Conservation (phyloP, 495 filamentous ascomycete species). For the Mycothermus thermophilus region DNA sequence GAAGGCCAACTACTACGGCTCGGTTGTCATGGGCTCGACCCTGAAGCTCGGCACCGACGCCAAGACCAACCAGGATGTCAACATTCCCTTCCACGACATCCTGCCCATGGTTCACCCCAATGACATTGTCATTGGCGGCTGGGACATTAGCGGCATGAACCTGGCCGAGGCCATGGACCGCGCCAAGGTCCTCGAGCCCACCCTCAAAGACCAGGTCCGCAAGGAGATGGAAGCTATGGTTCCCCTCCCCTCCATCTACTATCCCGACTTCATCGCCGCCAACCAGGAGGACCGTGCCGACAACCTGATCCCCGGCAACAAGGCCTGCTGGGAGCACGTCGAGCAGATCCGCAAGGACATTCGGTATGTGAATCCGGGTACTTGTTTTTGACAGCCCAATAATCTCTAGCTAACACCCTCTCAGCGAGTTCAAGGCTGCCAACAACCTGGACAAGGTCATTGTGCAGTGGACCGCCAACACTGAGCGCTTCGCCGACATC, state of each 20-base stretch:
- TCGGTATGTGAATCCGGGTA: slow-evolving; percentile 41
- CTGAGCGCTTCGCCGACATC: slow-evolving; percentile 87
- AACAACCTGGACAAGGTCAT: slow-evolving; percentile 90
- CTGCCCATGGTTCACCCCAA: slow-evolving; percentile 97
- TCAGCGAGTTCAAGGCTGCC: slow-evolving; percentile 74
- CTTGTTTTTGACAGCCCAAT: background rate
- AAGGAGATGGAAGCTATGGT: slow-evolving; percentile 87
- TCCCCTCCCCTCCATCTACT: slow-evolving; percentile 91
- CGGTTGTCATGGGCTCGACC: slow-evolving; percentile 89
- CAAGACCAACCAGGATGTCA: slow-evolving; percentile 77
- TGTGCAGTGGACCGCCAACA: slow-evolving; percentile 98
- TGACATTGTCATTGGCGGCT: slow-evolving; percentile 87
- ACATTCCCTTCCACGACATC: slow-evolving; percentile 88
- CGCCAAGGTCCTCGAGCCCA: slow-evolving; percentile 84
- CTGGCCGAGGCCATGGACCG: slow-evolving; percentile 90
- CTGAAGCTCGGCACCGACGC: slow-evolving; percentile 87
- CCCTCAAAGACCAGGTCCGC: slow-evolving; percentile 72
- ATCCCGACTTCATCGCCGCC: slow-evolving; percentile 97
- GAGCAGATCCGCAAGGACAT: slow-evolving; percentile 93
- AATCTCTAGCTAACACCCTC: background rate
- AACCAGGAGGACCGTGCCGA: slow-evolving; percentile 97
- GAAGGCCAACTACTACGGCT: slow-evolving; percentile 92
- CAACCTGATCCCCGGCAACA: slow-evolving; percentile 71
- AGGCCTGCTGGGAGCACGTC: slow-evolving; percentile 74
- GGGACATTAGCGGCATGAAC: slow-evolving; percentile 89